Percentiles rank a stretch among this genome's conserved stretches.
Evolutionary conservation across 2,329 filamentous ascomycete species (phyloP).

Genomic region (Penicillium olsonii): DNA sequence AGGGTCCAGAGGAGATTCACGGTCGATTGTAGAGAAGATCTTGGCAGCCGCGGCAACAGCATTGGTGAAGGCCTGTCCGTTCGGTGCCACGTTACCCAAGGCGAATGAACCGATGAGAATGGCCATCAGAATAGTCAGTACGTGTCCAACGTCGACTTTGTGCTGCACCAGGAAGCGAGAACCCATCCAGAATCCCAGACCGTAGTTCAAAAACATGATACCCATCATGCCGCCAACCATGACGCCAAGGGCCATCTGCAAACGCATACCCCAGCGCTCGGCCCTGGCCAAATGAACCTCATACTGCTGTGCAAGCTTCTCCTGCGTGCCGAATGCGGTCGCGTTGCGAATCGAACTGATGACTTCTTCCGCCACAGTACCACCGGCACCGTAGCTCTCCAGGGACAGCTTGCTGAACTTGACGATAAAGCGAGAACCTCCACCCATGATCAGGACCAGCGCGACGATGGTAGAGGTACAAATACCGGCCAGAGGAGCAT

Average conservation of each 20-base stretch:
- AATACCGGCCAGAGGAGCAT: conserved; percentile 92
- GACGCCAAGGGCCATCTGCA: conserved; percentile 69
- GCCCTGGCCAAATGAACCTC: conserved; percentile 72
- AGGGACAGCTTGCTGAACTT: conserved; percentile 78
- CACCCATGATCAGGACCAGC: conserved; percentile 74
- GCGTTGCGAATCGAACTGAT: conserved; percentile 91
- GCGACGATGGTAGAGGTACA: conserved; percentile 78
- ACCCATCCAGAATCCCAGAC: conserved; percentile 85
- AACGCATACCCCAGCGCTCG: conserved; percentile 72
- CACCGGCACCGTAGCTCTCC: conserved; percentile 77
- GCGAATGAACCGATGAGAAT: conserved; percentile 93
- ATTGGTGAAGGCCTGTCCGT: conserved; percentile 81
- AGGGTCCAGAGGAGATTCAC: conserved; percentile 79
- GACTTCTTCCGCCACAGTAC: conserved; percentile 89
- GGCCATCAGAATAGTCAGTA: conserved; percentile 84
- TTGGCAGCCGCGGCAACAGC: conserved; percentile 82
- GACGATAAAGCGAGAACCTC: conserved; percentile 72
- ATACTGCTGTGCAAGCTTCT: conserved; percentile 85
- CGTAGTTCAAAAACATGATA: conserved; percentile 83
- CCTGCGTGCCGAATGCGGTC: conserved; percentile 89
- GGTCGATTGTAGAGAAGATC: conserved; percentile 92
- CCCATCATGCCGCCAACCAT: conserved; percentile 86
- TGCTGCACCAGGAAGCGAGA: conserved; percentile 70
- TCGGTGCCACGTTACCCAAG: conserved; percentile 82
- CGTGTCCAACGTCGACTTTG: conserved; percentile 65